These are phyloP conservation scores for Neotropicomus parvogracilis DNA, from an alignment of 1,284 basidiomycete genomes.

Conservation along the genomic window DNA sequence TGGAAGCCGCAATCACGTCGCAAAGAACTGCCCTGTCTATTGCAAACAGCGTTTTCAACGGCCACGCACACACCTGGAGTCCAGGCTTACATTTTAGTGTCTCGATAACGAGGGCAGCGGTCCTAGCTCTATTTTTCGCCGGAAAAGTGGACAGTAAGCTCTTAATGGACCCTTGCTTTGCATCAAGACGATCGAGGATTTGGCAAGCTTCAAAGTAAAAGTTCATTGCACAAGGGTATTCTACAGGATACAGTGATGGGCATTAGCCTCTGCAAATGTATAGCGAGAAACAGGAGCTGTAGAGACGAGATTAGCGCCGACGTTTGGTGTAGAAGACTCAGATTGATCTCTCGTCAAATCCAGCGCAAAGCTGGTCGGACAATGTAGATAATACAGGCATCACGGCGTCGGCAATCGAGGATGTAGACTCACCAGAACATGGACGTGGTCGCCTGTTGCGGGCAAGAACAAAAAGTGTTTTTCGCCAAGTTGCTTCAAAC, in stretches of 20 bases:
- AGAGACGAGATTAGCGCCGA: slow-evolving; percentile 13
- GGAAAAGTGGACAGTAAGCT: slow-evolving; percentile 69
- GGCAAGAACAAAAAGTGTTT: not conserved
- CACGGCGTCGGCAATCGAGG: slow-evolving; percentile 37
- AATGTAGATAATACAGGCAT: slow-evolving; percentile 81
- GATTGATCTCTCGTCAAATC: slow-evolving; percentile 42
- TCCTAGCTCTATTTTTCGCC: slow-evolving; percentile 74
- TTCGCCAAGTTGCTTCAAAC: slow-evolving; percentile 25
- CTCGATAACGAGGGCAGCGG: slow-evolving; percentile 80
- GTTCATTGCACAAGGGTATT: slow-evolving; percentile 66
- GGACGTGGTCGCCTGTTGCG: not conserved
- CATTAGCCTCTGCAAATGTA: slow-evolving; percentile 18
- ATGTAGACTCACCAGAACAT: slow-evolving; percentile 24
- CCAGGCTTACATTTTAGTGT: slow-evolving; percentile 81
- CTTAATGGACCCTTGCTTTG: slow-evolving; percentile 84
- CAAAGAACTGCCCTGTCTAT: slow-evolving; percentile 68
- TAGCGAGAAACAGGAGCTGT: slow-evolving; percentile 18
- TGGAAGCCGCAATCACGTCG: slow-evolving; percentile 60
- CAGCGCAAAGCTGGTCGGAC: slow-evolving; percentile 54
- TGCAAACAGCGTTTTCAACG: slow-evolving; percentile 8
- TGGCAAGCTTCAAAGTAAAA: slow-evolving; percentile 88
- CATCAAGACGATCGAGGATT: slow-evolving; percentile 79
- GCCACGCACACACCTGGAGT: not conserved
- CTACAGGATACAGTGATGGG: slow-evolving; percentile 29
- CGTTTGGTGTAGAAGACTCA: slow-evolving; percentile 28